Evolutionary conservation across 495 filamentous ascomycete species (phyloP), one percentile per base, ranked within the genome.

Genomic region (Annulohypoxylon stygium): DNA sequence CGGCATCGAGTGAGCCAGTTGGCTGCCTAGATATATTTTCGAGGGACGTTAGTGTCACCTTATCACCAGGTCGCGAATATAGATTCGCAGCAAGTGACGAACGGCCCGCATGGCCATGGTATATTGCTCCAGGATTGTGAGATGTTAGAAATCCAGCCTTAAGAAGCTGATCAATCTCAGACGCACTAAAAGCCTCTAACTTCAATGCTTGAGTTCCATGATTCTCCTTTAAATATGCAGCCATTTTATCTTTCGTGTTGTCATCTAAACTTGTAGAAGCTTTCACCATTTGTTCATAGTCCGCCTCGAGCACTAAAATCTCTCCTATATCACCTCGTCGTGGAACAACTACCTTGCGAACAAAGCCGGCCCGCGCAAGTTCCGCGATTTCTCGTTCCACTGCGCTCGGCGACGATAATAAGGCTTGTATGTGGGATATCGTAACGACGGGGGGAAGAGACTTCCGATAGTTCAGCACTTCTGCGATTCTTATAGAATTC

Each of bases 301-400:
- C 91, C 30, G 84, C 80, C 0, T 83, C 72, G 39, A 93, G 79
- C n/a, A 94, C 85, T 7, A 97, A 70, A 57, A 88, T 89, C 74
- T 97, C 93, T 10, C 91, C 92, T 41, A 93, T 81, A 9, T 84
- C 87, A 2, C 89, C 91, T 20, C 92, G 82, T 20, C 89, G 86
- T 4, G 91, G 89, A 6, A 97, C 85, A 1, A 89, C 83, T 36
- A 97, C 80, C 68, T 90, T 90, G 55, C 91, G 85, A 2, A 94
- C 74, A 2, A 83, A 83, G 6, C 93, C 93, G 1, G 80, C 73
- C 39, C 82, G 83, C 4, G 89, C 80, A 20, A 94, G 79, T 60
- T 90, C 86, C 20, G 89, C 88, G 26, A 95, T 86, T 78, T 93
- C 93, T 54, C 91, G 84, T 80, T 97, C 94, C 3, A 89, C 89